Evolutionary conservation across 2,329 filamentous ascomycete species (phyloP), one percentile per base, ranked within the genome.

Genomic region (Alternaria infectoria): DNA sequence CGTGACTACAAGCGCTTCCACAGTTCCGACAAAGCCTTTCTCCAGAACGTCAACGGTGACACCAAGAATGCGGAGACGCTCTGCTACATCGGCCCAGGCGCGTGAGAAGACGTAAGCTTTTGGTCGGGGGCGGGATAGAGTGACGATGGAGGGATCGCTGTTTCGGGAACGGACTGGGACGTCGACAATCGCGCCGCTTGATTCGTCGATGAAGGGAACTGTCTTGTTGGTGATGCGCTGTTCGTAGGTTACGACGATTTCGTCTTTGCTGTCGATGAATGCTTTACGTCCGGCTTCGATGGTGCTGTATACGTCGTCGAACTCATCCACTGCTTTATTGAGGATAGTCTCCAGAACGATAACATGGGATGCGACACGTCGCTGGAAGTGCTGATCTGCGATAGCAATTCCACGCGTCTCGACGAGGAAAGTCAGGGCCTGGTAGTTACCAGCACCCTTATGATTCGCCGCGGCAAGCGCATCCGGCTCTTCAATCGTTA

Each of bases 381-480:
- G 67, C 26, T 69, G 64, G 55, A 76, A 76, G 17, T 77, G 66
- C 57, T 76, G 72, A 55, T 72, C 64, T 9, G 71, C 71, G 3
- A 77, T 63, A 2, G 71, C 64, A 12, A 76, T 74, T 0, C 74
- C 74, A 13, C 74, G 57, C 17, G 66, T 69, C 47, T 77, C 74
- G 28, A 70, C 68, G 2, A 77, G 69, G 43, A 76, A 75, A 0
- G 68, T 73, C 3, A 76, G 59, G 1, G 67, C 61, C 50, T 77
- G 74, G 11, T 67, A 70, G 11, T 75, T 66, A 1, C 72, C 74
- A 51, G 74, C 69, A 5, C 69, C 71, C 19, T 77, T 75, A 26
- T 74, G 71, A 8, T 73, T 74, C 3, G 73, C 74, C 15, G 71
- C 73, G 2, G 70, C 67, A 30, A 70, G 66, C 12, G 66, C 70